Conservation (phyloP, 495 filamentous ascomycete genomes). For the Neurospora hispaniola region DNA sequence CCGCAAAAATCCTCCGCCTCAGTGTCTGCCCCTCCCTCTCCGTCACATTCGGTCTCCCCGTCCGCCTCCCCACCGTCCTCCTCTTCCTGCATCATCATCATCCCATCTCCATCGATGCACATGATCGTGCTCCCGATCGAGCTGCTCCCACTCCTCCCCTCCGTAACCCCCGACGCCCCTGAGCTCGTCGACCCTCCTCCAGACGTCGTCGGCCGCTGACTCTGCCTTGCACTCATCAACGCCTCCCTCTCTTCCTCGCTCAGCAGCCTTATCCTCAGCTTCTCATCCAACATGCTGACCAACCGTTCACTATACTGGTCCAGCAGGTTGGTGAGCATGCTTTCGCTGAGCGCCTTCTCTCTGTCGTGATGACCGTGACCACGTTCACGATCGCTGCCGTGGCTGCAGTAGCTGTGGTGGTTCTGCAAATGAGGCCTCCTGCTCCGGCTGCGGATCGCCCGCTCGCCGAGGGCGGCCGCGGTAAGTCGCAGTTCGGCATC, state of each 20-base stretch:
- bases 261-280: slow-evolving; percentile 35
- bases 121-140: background rate
- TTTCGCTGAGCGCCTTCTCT: slow-evolving; percentile 42
- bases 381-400: background rate
- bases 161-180: slow-evolving; percentile 2
- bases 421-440: background rate
- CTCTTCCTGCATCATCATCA: background rate
- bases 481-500: slow-evolving; percentile 74
- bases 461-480: slow-evolving; percentile 54
- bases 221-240: background rate
- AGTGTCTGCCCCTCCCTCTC: background rate
- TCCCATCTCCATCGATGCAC: background rate
- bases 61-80: background rate
- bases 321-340: slow-evolving; percentile 49
- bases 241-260: slow-evolving; percentile 18
- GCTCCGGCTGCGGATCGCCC: slow-evolving; percentile 34
- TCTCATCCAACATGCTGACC: slow-evolving; percentile 61
- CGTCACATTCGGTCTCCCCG: background rate
- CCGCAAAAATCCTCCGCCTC: background rate
- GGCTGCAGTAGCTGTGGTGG: background rate
- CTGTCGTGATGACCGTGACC: background rate
- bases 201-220: slow-evolving; percentile 13
- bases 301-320: slow-evolving; percentile 64
- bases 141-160: background rate
- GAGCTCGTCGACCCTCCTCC: slow-evolving; percentile 15